phyloP scores from a whole-genome alignment of 202 grass and related monocot species.

The Alloteropsis angusta region DNA sequence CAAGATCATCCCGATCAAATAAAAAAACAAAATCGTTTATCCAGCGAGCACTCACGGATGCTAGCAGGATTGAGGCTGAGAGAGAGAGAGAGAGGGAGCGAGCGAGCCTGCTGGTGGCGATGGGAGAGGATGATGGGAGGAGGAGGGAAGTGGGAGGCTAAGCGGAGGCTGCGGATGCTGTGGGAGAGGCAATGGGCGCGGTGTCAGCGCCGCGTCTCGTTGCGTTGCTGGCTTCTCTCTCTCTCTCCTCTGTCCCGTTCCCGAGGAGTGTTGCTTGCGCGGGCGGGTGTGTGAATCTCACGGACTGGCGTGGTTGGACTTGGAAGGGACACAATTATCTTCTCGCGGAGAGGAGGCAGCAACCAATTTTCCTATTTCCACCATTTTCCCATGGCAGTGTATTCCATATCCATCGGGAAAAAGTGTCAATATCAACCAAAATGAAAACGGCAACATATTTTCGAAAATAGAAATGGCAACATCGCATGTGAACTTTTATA shows the following conservation, averaged over 20 bases:
- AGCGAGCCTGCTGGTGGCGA: not conserved
- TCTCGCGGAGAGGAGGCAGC: not conserved
- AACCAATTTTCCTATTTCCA: not conserved
- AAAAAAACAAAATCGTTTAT: not conserved
- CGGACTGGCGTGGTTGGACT: constrained; percentile 8
- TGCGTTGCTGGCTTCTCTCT: not conserved
- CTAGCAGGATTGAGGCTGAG: not conserved
- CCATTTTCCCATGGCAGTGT: too few relatives aligned
- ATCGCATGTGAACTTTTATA: not conserved
- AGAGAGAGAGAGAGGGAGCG: not conserved
- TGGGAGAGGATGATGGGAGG: not conserved
- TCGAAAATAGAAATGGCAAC: not conserved
- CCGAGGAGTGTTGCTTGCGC: not conserved
- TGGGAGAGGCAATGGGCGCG: not conserved
- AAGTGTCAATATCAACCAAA: too few relatives aligned
- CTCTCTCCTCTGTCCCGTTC: not conserved
- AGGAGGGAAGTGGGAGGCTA: not conserved
- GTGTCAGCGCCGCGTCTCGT: not conserved
- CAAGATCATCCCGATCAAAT: not conserved
- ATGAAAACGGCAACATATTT: too few relatives aligned
- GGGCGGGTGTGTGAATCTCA: constrained; percentile 22
- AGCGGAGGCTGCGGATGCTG: not conserved
- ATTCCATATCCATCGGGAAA: too few relatives aligned
- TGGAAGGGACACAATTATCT: constrained; percentile 16
- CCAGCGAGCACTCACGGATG: not conserved